These are phyloP conservation scores for Aspergillus carlsbadensis DNA, from an alignment of 495 filamentous ascomycete genomes.

Conservation along the genomic window DNA sequence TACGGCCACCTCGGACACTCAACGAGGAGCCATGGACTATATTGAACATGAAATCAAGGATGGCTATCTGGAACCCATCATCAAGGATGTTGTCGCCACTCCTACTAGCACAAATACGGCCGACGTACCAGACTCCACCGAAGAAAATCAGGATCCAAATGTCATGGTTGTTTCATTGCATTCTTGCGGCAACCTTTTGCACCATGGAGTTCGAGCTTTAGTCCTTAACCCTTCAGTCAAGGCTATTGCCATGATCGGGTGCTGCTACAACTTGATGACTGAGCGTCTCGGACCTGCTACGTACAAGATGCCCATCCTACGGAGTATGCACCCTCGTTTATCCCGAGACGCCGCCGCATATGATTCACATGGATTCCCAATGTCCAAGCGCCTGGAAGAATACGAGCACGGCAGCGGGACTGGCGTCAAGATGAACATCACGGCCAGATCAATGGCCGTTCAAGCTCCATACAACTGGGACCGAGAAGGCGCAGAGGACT, in stretches of 20 bases:
- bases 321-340: conserved; percentile 56
- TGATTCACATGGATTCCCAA: conserved; percentile 90
- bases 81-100: conserved; percentile 60
- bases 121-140: conserved; percentile 10
- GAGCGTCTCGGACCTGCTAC: conserved; percentile 85
- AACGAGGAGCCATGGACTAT: conserved; percentile 49
- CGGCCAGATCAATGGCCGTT: conserved; percentile 93
- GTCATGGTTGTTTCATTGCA: conserved; percentile 93
- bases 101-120: conserved; percentile 8
- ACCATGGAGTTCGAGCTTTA: conserved; percentile 87
- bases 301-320: conserved; percentile 73
- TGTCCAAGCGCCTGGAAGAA: conserved; percentile 70
- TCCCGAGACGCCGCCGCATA: conserved; percentile 56
- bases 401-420: conserved; percentile 50
- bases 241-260: conserved; percentile 91
- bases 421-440: conserved; percentile 88
- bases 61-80: conserved; percentile 77
- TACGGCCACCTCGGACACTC: not conserved
- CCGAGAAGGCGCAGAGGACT: conserved; percentile 69
- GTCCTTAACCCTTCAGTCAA: conserved; percentile 77
- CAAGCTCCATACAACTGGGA: conserved; percentile 96
- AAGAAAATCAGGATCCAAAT: conserved; percentile 32
- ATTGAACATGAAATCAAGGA: conserved; percentile 56
- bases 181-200: conserved; percentile 95
- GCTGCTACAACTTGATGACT: conserved; percentile 95